Conservation (phyloP, 768 basidiomycete genomes). For the Suillus clintonianus region DNA sequence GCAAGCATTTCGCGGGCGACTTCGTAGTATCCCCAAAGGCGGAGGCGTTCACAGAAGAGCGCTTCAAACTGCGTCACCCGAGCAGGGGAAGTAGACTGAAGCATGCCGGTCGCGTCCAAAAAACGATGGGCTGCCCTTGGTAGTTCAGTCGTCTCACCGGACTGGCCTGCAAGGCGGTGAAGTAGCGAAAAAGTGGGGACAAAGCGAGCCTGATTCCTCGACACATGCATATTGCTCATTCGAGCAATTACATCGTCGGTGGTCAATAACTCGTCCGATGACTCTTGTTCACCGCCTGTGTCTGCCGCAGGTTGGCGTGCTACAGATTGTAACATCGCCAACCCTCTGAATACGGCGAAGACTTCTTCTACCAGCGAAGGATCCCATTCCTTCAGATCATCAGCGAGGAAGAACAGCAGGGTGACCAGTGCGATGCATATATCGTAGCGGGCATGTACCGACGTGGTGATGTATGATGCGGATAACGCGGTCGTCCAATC, state of each 20-base stretch:
- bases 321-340: slow-evolving; percentile 68
- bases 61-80: slow-evolving; percentile 70
- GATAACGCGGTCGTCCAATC: slow-evolving; percentile 65
- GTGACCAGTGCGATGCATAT: slow-evolving; percentile 65
- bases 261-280: slow-evolving; percentile 33
- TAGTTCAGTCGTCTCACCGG: slow-evolving; percentile 48
- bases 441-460: slow-evolving; percentile 76
- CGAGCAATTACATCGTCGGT: slow-evolving; percentile 67
- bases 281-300: slow-evolving; percentile 28
- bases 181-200: slow-evolving; percentile 62
- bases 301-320: slow-evolving; percentile 58
- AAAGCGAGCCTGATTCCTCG: slow-evolving; percentile 46
- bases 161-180: slow-evolving; percentile 60
- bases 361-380: slow-evolving; percentile 68
- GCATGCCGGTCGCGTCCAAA: slow-evolving; percentile 63
- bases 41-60: slow-evolving; percentile 68
- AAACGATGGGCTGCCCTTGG: slow-evolving; percentile 69
- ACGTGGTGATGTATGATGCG: slow-evolving; percentile 60
- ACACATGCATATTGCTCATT: slow-evolving; percentile 76
- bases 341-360: slow-evolving; percentile 78
- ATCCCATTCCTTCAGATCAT: slow-evolving; percentile 64
- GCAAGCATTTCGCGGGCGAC: slow-evolving; percentile 65
- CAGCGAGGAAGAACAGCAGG: slow-evolving; percentile 70
- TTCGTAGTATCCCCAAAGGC: slow-evolving; percentile 61
- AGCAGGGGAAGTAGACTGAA: slow-evolving; percentile 70